Evolutionary conservation across 108 stramenopile genomes (phyloP).

Genomic region (Heterococcus sp.): DNA sequence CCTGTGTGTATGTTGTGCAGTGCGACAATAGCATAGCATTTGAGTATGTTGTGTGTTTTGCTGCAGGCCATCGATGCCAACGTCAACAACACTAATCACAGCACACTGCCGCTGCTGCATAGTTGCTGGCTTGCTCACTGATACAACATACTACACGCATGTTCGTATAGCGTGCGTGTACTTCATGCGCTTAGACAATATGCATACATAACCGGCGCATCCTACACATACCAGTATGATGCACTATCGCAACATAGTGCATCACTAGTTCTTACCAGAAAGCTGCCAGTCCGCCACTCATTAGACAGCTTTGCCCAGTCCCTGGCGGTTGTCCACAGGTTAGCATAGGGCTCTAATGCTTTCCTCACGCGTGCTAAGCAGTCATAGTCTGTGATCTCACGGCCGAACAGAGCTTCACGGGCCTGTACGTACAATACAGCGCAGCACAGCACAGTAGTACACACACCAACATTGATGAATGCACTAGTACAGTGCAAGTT

Average conservation of each 20-base stretch:
- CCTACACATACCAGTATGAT: neutral
- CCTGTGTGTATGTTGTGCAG: neutral
- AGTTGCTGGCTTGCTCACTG: too few species aligned
- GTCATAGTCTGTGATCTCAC: conserved; percentile 62
- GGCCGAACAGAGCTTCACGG: conserved; percentile 61
- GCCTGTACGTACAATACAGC: conserved; percentile 62
- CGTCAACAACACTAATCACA: too few species aligned
- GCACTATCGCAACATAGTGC: neutral
- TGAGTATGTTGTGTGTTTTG: too few species aligned
- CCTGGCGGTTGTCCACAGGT: conserved; percentile 59
- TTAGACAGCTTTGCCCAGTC: conserved; percentile 51
- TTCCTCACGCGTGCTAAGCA: conserved; percentile 48
- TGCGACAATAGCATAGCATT: too few species aligned
- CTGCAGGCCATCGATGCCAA: too few species aligned
- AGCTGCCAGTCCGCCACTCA: conserved; percentile 46
- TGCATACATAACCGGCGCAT: neutral
- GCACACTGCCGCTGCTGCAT: too few species aligned
- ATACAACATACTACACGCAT: too few species aligned
- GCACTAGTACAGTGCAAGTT: neutral
- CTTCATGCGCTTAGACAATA: neutral
- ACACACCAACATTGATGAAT: neutral
- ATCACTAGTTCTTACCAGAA: conserved; percentile 2
- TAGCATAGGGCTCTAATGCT: conserved; percentile 62
- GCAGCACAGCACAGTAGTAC: neutral
- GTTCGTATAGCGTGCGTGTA: neutral